Percentiles rank a stretch among this genome's conserved stretches.
Conservation (phyloP, 306 rosid genomes). For the Sechiopsis laciniata region DNA sequence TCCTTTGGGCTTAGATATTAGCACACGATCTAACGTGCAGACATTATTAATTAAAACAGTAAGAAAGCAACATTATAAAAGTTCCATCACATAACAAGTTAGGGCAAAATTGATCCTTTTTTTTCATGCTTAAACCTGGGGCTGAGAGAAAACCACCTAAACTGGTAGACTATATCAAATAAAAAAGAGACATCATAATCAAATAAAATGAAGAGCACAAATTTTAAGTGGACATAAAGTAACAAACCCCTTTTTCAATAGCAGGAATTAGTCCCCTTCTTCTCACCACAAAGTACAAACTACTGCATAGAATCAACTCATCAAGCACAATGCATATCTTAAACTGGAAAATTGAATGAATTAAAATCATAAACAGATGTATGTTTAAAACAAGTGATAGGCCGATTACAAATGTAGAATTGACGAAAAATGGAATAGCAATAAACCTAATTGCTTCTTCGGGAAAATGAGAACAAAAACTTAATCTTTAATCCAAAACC, state of each 20-base stretch:
- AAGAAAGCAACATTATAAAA: neutral
- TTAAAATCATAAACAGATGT: neutral
- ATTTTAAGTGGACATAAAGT: neutral
- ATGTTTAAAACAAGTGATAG: neutral
- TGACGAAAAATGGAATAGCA: neutral
- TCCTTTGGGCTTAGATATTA: neutral
- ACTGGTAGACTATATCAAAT: neutral
- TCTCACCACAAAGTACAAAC: neutral
- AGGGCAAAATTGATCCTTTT: neutral
- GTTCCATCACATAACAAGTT: neutral
- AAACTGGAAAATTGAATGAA: slow-evolving; percentile 5
- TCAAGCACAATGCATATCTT: neutral
- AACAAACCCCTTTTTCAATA: neutral
- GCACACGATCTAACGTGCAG: neutral
- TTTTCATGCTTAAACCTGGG: neutral
- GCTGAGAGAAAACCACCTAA: slow-evolving; percentile 4
- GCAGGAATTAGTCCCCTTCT: neutral
- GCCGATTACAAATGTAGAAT: neutral
- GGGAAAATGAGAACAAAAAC: neutral
- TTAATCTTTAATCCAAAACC: neutral
- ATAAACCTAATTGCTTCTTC: neutral
- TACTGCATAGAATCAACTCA: neutral
- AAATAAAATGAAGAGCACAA: neutral
- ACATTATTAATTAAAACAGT: neutral
- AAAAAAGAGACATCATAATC: neutral